Percentiles rank a stretch among this genome's conserved stretches.
Evolutionary conservation across 2,329 filamentous ascomycete genomes (phyloP).

Genomic region (Teratosphaeria gauchensis): DNA sequence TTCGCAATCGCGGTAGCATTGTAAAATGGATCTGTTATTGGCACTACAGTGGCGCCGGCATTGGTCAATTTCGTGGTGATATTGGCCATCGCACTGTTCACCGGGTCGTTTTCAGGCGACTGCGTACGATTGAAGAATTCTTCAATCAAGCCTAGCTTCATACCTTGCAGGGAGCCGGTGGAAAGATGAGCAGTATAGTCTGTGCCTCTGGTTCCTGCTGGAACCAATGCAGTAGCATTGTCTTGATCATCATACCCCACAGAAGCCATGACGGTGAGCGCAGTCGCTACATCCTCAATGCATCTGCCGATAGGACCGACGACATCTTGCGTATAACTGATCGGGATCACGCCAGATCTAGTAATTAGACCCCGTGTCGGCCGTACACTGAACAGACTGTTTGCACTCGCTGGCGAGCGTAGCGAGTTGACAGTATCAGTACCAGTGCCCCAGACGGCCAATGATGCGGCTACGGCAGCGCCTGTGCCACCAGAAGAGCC

Average conservation of each 20-base stretch:
- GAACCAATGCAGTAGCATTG: constrained; percentile 43
- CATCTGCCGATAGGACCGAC: constrained; percentile 24
- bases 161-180: constrained; percentile 26
- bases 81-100: constrained; percentile 44
- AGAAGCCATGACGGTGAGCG: constrained; percentile 32
- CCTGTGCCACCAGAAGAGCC: constrained; percentile 56
- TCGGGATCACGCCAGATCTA: constrained; percentile 22
- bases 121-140: constrained; percentile 49
- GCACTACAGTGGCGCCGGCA: constrained; percentile 43
- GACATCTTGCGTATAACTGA: constrained; percentile 24
- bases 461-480: constrained; percentile 48
- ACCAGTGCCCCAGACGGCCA: constrained; percentile 41
- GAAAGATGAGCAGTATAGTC: constrained; percentile 40
- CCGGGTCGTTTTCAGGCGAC: constrained; percentile 45
- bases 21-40: constrained; percentile 41
- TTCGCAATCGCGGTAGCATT: constrained; percentile 42
- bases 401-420: constrained; percentile 52
- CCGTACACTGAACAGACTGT: constrained; percentile 49
- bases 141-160: constrained; percentile 42
- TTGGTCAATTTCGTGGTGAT: constrained; percentile 37
- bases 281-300: constrained; percentile 24
- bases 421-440: constrained; percentile 48
- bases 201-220: constrained; percentile 28
- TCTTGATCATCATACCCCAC: constrained; percentile 43
- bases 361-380: constrained; percentile 32